Evolutionary conservation across 176 grass and related monocot species (phyloP).

Genomic region (Oryza meridionalis): DNA sequence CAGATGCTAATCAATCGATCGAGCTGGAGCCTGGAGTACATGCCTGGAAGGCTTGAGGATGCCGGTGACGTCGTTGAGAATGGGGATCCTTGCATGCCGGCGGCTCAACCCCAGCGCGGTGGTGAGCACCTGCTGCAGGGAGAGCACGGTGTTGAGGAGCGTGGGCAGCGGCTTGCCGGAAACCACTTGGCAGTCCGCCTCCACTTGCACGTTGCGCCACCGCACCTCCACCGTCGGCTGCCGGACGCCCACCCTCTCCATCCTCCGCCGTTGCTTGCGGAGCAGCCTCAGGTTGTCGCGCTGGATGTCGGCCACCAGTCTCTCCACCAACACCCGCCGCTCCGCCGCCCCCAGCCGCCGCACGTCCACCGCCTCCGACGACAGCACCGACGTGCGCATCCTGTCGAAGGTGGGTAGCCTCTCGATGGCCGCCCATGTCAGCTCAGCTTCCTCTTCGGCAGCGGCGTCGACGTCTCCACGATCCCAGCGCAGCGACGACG

Average conservation of each 20-base stretch:
- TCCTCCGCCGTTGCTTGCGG: conserved; percentile 69
- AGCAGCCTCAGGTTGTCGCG: conserved; percentile 69
- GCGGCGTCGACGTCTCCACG: no score
- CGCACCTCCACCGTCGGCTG: conserved; percentile 66
- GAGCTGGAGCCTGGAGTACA: no score
- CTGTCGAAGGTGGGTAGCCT: no score
- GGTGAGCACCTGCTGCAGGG: conserved; percentile 8
- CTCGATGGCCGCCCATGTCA: no score
- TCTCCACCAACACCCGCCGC: conserved; percentile 56
- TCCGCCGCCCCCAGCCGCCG: conserved; percentile 48
- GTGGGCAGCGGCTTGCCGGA: conserved; percentile 62
- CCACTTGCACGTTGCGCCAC: conserved; percentile 49
- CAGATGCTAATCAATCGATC: no score
- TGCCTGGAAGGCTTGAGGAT: conserved; percentile 58
- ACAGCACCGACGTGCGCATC: background rate
- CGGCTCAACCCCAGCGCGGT: no score
- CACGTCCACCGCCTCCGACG: conserved; percentile 53
- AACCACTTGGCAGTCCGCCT: conserved; percentile 61
- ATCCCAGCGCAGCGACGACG: no score
- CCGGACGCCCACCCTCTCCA: conserved; percentile 63
- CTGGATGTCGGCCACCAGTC: conserved; percentile 61
- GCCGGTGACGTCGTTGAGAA: conserved; percentile 70
- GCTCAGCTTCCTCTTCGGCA: no score
- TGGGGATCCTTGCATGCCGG: conserved; percentile 25
- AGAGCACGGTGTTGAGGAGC: conserved; percentile 44